Percentiles rank a stretch among this genome's conserved stretches.
These are phyloP conservation scores for Penicillium verrucosum DNA, from an alignment of 2,329 filamentous ascomycete species.

Conservation along the genomic window DNA sequence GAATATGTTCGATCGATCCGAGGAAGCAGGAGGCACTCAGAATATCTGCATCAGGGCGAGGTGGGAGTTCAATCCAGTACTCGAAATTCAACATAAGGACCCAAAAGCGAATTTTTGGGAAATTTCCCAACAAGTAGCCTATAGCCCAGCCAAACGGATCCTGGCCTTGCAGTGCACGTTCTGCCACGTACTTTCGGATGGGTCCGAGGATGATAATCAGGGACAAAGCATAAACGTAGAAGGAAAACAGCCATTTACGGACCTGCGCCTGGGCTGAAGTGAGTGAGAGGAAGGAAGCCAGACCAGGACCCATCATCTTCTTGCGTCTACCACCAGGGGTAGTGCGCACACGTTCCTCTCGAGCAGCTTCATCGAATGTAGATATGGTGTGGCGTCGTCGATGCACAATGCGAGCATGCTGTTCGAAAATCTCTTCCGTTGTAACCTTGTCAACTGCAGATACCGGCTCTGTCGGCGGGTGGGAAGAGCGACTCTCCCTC, in stretches of 20 bases:
- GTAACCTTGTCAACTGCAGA: slow-evolving; percentile 25
- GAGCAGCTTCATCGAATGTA: slow-evolving; percentile 34
- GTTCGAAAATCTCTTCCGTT: slow-evolving; percentile 25
- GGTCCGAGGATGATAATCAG: slow-evolving; percentile 64
- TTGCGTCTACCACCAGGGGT: slow-evolving; percentile 66
- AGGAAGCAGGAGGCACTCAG: slow-evolving; percentile 45
- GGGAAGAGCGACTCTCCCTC: slow-evolving; percentile 18
- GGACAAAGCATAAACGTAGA: slow-evolving; percentile 70
- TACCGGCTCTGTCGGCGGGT: slow-evolving; percentile 13
- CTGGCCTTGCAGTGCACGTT: slow-evolving; percentile 63
- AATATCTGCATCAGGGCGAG: slow-evolving; percentile 31
- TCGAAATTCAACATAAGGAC: slow-evolving; percentile 67
- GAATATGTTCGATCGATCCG: slow-evolving; percentile 65
- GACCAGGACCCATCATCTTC: slow-evolving; percentile 59
- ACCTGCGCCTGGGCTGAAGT: slow-evolving; percentile 72
- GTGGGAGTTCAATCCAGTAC: slow-evolving; percentile 71
- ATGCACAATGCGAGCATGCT: slow-evolving; percentile 12
- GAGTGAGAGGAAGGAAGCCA: slow-evolving; percentile 73
- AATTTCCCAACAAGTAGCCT: slow-evolving; percentile 80
- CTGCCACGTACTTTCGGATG: slow-evolving; percentile 66
- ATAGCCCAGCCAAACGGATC: slow-evolving; percentile 93
- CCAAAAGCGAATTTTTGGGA: slow-evolving; percentile 67
- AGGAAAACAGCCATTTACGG: slow-evolving; percentile 80
- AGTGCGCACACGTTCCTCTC: slow-evolving; percentile 32
- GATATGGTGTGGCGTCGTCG: slow-evolving; percentile 54